phyloP scores from a whole-genome alignment of 345 rosid species.

The Eucalyptus pauciflora region DNA sequence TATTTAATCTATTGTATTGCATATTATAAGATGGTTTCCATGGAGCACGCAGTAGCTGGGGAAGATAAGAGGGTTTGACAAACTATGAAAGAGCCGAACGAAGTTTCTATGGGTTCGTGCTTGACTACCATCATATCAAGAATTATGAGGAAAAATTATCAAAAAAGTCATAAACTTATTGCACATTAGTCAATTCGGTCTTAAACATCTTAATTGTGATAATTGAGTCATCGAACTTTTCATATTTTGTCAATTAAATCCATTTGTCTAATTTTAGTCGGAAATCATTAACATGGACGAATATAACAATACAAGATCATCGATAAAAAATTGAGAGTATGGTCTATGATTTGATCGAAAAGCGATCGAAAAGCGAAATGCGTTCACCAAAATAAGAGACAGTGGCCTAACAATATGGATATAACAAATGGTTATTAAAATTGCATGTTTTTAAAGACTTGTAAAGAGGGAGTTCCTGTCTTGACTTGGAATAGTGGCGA shows the following conservation, averaged over 20 bases:
- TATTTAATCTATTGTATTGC: not conserved
- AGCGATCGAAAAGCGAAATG: accelerated
- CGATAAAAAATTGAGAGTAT: not conserved
- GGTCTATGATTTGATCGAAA: not conserved
- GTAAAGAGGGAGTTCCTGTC: not conserved
- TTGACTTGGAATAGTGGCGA: not conserved
- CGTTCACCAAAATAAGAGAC: not conserved
- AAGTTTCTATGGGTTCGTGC: not conserved
- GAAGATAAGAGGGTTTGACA: not conserved
- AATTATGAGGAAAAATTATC: too few relatives aligned
- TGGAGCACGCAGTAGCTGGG: not conserved
- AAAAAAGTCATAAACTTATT: not conserved
- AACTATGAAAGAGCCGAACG: not conserved
- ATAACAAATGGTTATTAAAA: too few relatives aligned
- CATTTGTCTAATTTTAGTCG: accelerated
- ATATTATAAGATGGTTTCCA: not conserved
- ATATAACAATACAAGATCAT: not conserved
- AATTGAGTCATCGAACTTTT: too few relatives aligned
- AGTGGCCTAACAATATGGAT: not conserved
- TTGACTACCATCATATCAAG: accelerated
- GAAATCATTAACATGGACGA: accelerated
- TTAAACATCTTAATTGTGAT: too few relatives aligned
- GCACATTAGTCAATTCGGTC: accelerated
- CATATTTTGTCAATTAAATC: accelerated
- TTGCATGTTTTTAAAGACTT: not conserved